Conservation (phyloP, 2,329 filamentous ascomycete genomes). For the Alternaria incomplexa region DNA sequence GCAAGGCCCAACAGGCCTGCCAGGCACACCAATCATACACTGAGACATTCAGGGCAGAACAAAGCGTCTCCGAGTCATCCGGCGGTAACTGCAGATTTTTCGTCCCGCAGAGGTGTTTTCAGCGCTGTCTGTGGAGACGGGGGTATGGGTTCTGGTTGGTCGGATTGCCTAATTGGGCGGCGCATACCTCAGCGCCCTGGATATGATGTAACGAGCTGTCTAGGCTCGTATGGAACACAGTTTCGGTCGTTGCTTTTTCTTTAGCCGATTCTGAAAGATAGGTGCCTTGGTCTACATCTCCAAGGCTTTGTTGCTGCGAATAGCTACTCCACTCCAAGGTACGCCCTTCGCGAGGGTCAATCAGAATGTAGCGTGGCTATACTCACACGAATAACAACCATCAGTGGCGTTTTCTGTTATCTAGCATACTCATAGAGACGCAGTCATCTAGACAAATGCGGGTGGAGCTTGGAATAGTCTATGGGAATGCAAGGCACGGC, state of each 20-base stretch:
- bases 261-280: not conserved
- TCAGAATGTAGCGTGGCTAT: not conserved
- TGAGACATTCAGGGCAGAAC: slow-evolving; percentile 11
- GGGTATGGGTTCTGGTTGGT: slow-evolving; percentile 3
- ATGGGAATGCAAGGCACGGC: not conserved
- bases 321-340: not conserved
- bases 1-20: not conserved
- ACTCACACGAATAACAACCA: not conserved
- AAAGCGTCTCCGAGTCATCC: not conserved
- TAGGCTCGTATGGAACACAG: not conserved
- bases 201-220: not conserved
- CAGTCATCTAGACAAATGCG: not conserved
- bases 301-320: not conserved
- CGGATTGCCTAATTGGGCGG: slow-evolving; percentile 5
- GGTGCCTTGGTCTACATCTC: not conserved
- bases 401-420: not conserved
- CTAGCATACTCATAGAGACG: not conserved
- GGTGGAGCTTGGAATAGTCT: not conserved
- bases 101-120: slow-evolving; percentile 1
- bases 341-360: not conserved
- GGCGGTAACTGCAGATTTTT: slow-evolving; percentile 7
- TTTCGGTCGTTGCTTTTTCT: not conserved
- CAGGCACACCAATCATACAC: not conserved
- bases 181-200: slow-evolving; percentile 1
- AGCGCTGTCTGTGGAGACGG: not conserved